Evolutionary conservation across 2,329 filamentous ascomycete genomes (phyloP).

Genomic region (Coniella lustricola): DNA sequence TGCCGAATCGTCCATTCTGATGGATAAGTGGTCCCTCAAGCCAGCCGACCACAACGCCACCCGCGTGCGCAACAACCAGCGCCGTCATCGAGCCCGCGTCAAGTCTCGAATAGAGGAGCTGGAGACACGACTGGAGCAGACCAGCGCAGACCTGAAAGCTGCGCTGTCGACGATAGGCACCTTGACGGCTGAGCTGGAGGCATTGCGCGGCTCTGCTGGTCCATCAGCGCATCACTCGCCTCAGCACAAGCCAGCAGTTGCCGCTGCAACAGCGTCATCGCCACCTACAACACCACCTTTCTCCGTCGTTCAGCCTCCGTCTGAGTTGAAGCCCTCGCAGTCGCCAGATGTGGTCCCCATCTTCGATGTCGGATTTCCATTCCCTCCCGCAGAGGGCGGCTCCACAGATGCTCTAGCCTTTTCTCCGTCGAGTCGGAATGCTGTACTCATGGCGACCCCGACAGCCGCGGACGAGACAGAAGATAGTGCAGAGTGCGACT

Average conservation of each 20-base stretch:
- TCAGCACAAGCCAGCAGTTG: not conserved
- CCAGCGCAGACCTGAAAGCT: conserved; percentile 17
- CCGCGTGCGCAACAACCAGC: conserved; percentile 44
- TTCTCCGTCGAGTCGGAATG: too few relatives aligned
- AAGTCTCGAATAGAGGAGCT: conserved; percentile 33
- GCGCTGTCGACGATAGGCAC: conserved; percentile 16
- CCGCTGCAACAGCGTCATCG: not conserved
- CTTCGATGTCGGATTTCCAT: too few relatives aligned
- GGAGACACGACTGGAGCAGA: conserved; percentile 25
- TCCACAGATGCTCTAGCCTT: too few relatives aligned
- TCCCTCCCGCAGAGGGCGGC: too few relatives aligned
- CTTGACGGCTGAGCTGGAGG: conserved; percentile 12
- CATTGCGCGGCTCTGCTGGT: not conserved
- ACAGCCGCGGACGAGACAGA: not conserved
- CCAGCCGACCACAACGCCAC: conserved; percentile 25
- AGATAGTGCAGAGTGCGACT: conserved; percentile 1
- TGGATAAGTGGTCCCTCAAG: conserved; percentile 23
- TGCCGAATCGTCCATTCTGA: not conserved
- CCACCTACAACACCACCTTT: not conserved
- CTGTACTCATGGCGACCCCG: not conserved
- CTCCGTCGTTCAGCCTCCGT: too few relatives aligned
- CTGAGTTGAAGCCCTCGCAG: too few relatives aligned
- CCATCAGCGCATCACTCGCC: too few relatives aligned
- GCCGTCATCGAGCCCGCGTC: conserved; percentile 39
- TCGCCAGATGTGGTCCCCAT: too few relatives aligned